Evolutionary conservation across 305 asterid genomes (phyloP), one percentile per base, ranked within the genome.

Genomic region (Ruellia speciosa): DNA sequence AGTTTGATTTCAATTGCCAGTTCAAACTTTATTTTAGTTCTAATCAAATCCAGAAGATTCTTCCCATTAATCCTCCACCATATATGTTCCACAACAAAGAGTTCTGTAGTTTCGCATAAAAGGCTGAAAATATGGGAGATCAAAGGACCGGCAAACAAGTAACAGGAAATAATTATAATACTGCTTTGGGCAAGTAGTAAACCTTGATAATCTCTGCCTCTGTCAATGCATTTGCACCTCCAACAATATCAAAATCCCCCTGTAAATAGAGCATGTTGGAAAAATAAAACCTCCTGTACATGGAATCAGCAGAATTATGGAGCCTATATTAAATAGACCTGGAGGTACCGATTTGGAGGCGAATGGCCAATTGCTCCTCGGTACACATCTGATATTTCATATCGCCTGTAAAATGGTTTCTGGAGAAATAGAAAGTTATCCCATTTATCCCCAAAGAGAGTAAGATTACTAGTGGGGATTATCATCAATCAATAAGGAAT

Each of bases 151-250:
- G n/a, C 40, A n/a, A 15, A 9, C 9, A 15, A n/a, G 9, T 0
- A 18, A 11, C 40, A 40, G 24, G 7, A n/a, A 9, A 45, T 35
- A 13, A 48, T 28, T 47, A 35, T 17, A 56, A 34, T 49, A 61
- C 60, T 52, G 58, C 49, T 62, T n/a, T 59, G 63, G 46, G 60
- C 52, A 59, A 65, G 72, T 12, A 17, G 59, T 18, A 61, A 65
- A 90, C 98, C 97, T 92, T 92, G 67, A 92, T 82, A 68, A 78
- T 78, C 78, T 88, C 96, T 56, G 99, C 94, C 84, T 92, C 99
- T 40, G 99, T 92, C 79, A 92, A 71, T 34, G 95, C 84, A 54
- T 77, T 69, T 62, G 76, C 87, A 59, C 99, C 99, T 71, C 99
- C 99, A 70, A 92, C 75, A 65, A 92, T 86, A 70, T 92, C 97